Evolutionary conservation across 345 rosid genomes (phyloP).

Genomic region (Lagerstroemia speciosa): DNA sequence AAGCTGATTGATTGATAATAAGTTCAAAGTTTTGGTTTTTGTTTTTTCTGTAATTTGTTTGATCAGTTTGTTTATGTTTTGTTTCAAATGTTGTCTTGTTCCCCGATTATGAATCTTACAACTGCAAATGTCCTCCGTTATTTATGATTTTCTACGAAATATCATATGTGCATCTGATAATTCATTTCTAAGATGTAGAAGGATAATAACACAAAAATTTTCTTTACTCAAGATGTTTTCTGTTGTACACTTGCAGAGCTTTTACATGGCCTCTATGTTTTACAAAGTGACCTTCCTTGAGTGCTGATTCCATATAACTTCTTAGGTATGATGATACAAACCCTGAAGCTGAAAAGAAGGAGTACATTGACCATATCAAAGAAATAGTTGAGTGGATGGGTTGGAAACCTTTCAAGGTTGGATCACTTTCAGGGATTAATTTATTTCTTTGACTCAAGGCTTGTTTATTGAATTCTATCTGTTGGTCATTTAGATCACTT

Average conservation of each 20-base stretch:
- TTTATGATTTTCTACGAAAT: not conserved
- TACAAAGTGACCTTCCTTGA: not conserved
- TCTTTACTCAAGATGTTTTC: not conserved
- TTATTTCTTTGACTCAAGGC: not conserved
- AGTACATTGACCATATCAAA: slow-evolving; percentile 86
- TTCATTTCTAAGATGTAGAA: not conserved
- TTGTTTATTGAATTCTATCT: not conserved
- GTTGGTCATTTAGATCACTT: slow-evolving; percentile 59
- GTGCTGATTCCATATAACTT: not conserved
- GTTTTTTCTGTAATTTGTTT: not conserved
- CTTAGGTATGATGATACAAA: slow-evolving; percentile 88
- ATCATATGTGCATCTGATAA: not conserved
- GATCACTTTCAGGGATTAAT: not conserved
- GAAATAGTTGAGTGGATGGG: slow-evolving; percentile 99
- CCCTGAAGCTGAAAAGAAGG: slow-evolving; percentile 98
- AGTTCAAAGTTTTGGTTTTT: not conserved
- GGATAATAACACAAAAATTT: not conserved
- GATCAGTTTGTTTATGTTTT: not conserved
- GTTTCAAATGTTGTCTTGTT: not conserved
- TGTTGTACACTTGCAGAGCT: not conserved
- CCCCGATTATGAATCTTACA: not conserved
- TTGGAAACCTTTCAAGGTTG: slow-evolving; percentile 94
- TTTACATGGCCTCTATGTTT: not conserved
- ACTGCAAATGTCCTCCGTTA: not conserved
- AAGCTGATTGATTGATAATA: not conserved